Evolutionary conservation across 257 asterid genomes (phyloP).

Genomic region (Fraxinus americana): DNA sequence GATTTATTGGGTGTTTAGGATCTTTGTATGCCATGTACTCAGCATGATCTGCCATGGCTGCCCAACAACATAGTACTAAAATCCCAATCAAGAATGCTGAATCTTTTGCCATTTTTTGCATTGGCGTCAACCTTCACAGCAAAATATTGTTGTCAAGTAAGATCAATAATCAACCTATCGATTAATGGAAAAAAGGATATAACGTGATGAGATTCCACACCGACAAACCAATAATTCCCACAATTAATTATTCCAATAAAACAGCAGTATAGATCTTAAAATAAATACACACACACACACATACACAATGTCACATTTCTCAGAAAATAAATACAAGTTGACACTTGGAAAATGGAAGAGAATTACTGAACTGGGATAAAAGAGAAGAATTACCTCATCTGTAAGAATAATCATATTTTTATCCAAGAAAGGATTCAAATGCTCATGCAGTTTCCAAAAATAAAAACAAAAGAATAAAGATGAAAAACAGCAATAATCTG

Average conservation of each 20-base stretch:
- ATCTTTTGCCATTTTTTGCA: constrained; percentile 41
- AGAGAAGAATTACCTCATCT: too few species aligned
- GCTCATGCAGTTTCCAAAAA: not conserved
- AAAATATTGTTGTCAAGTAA: not conserved
- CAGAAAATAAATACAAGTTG: too few species aligned
- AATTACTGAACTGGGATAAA: not conserved
- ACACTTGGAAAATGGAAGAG: not conserved
- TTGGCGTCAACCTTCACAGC: constrained; percentile 23
- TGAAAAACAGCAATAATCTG: too few species aligned
- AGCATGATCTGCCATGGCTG: constrained; percentile 43
- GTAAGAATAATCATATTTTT: not conserved
- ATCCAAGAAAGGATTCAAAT: constrained; percentile 4
- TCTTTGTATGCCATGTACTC: constrained; percentile 60
- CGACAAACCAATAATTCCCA: not conserved
- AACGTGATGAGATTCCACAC: not conserved
- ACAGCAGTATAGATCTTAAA: not conserved
- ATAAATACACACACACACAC: not conserved
- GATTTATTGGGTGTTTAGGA: constrained; percentile 44
- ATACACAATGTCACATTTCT: not conserved
- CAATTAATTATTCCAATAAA: too few species aligned
- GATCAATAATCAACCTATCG: not conserved
- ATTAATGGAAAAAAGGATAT: too few species aligned
- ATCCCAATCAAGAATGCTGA: constrained; percentile 31
- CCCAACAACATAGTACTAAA: constrained; percentile 36
- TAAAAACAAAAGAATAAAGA: not conserved